A percentile compares a stretch with the other conserved stretches of the same genome.
phyloP scores from a whole-genome alignment of 371 early-diverging fungal genomes.

The Saksenaea oblongispora region DNA sequence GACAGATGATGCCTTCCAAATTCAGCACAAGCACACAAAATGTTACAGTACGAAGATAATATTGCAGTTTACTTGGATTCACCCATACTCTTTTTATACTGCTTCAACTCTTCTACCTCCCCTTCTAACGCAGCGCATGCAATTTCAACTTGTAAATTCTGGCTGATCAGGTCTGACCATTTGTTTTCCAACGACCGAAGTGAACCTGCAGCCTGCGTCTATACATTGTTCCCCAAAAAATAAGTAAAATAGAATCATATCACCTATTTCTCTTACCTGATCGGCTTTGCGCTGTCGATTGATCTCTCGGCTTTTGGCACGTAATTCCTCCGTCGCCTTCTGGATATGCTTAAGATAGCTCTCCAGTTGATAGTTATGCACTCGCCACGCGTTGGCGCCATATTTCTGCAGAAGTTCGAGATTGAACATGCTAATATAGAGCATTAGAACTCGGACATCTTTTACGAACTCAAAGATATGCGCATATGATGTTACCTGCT shows the following conservation, averaged over 20 bases:
- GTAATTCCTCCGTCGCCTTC: constrained; percentile 49
- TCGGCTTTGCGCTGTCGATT: constrained; percentile 73
- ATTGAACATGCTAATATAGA: constrained; percentile 58
- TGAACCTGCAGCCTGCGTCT: constrained; percentile 56
- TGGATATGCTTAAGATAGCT: constrained; percentile 43
- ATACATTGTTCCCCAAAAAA: neutral
- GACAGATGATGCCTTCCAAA: too few species aligned
- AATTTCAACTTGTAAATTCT: constrained; percentile 62
- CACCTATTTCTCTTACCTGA: constrained; percentile 50
- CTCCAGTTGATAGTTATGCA: constrained; percentile 83
- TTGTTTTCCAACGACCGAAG: constrained; percentile 58
- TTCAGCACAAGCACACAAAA: too few species aligned
- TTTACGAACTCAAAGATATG: too few species aligned
- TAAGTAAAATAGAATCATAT: neutral
- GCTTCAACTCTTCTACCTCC: constrained; percentile 54
- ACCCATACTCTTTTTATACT: constrained; percentile 31
- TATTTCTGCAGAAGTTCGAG: constrained; percentile 81
- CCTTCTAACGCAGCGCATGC: constrained; percentile 56
- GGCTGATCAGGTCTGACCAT: constrained; percentile 64
- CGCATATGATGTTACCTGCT: too few species aligned
- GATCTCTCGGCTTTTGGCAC: constrained; percentile 55
- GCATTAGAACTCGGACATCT: neutral
- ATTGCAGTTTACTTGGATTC: constrained; percentile 3
- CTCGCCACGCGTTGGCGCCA: constrained; percentile 84
- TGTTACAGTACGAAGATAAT: too few species aligned